Base-by-base conservation (phyloP, 192 early-diverging fungal species). In the Coemansia asiatica region DNA sequence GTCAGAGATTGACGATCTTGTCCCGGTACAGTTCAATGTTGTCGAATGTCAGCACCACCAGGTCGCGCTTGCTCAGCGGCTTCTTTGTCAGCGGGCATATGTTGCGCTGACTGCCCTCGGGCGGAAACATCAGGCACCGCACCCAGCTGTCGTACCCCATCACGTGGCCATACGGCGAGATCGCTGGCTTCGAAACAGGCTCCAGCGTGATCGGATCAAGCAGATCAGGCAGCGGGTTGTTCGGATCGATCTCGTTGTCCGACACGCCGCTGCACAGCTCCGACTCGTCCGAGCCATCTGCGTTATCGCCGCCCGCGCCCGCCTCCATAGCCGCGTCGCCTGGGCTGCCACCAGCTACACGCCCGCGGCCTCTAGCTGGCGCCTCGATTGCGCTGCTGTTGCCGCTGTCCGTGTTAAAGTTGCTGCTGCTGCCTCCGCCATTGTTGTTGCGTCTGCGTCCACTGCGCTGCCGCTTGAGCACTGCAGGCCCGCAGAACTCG, bases 41-140 rank as follows among this genome's bases (percentile, higher is more conserved):
- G 69, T 92, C 91, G 71, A 82, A 84, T 3, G 90, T 91, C 23
- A 91, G 73, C 46, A 91, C 72, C 4, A 90, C 90, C 29, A 97
- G 80, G 64, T 97, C 95, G 63, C 95, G 88, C 79, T 95, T 95
- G 48, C 93, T 89, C 57, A 95, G 72, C 29, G 92, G 89, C 71
- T 94, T 95, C 84, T 97, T 97, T 33, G 95, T 95, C 68, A 97
- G 83, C 35, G 95, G 95, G 36, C 95, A 97, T 31, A 92, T 91
- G 74, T 95, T 97, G 61, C 89, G 86, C 66, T 90, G 89, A 48
- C 86, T 83, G 33, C 88, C 90, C 65, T 89, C 90, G 47, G 89
- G 87, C 27, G 75, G 81, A 46, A 78, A 83, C 55, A 88, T 87
- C 57, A 97, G 74, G 63, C 94, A 95, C 35, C 93, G 89, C 33